phyloP scores from a whole-genome alignment of 202 grass and related monocot genomes.

The Carex arenaria region DNA sequence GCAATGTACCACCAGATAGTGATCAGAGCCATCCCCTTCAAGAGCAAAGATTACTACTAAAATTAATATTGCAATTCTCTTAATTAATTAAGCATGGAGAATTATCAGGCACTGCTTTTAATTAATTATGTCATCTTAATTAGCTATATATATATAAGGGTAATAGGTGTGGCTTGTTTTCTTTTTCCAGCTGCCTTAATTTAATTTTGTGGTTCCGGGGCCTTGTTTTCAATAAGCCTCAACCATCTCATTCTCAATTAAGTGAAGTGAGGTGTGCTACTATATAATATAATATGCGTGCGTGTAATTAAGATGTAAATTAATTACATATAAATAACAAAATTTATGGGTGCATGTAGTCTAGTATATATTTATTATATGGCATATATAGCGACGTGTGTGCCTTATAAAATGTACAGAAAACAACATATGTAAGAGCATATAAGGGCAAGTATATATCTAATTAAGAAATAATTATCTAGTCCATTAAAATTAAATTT shows the following conservation, averaged over 20 bases:
- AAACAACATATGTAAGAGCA: too few species aligned
- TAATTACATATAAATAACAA: conserved; percentile 16
- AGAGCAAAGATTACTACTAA: conserved; percentile 7
- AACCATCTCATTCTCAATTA: neutral
- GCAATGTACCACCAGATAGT: conserved; percentile 46
- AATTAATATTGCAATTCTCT: too few species aligned
- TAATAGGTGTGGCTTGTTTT: neutral
- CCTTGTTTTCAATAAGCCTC: conserved; percentile 15
- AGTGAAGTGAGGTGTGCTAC: neutral
- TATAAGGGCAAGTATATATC: too few species aligned
- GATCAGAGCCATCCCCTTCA: conserved; percentile 50
- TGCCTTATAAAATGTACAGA: too few species aligned
- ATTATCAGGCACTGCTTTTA: neutral
- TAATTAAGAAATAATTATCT: too few species aligned
- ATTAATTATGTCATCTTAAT: neutral
- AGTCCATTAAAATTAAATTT: too few species aligned
- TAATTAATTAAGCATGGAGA: neutral
- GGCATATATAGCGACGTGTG: too few species aligned
- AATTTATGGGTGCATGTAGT: neutral
- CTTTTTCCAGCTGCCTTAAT: neutral
- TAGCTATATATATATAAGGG: too few species aligned
- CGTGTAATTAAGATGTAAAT: conserved; percentile 28
- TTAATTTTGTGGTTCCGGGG: conserved; percentile 2
- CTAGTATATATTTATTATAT: too few species aligned
- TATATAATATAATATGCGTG: neutral